phyloP scores from a whole-genome alignment of 257 asterid species.

The Capsicum pubescens region DNA sequence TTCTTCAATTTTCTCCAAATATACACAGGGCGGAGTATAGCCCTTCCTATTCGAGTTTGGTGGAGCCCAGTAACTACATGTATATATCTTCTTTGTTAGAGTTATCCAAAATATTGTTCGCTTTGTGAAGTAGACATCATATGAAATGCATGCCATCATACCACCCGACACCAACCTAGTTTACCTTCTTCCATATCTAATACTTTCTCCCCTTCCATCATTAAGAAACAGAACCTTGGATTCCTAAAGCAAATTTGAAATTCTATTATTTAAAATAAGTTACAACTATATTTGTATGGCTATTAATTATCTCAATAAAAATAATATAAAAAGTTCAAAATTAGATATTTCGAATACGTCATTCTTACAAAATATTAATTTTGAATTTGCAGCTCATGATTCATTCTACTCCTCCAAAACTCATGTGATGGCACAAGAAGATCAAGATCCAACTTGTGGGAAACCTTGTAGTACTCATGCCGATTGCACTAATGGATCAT shows the following conservation, averaged over 20 bases:
- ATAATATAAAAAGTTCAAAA: too few species aligned
- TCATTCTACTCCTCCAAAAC: neutral
- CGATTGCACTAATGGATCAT: neutral
- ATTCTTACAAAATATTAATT: neutral
- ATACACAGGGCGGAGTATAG: too few species aligned
- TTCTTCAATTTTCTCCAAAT: too few species aligned
- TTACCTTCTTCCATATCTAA: neutral
- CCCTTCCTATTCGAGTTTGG: too few species aligned
- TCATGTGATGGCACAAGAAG: slow-evolving; percentile 20
- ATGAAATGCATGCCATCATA: neutral
- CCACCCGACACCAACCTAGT: neutral
- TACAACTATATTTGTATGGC: too few species aligned
- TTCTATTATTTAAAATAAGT: too few species aligned
- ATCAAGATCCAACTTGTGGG: neutral
- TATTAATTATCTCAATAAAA: too few species aligned
- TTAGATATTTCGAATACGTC: neutral
- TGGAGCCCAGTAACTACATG: too few species aligned
- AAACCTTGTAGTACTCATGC: neutral
- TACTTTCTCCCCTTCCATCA: neutral
- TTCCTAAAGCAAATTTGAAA: too few species aligned
- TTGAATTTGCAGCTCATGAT: neutral
- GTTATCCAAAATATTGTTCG: too few species aligned
- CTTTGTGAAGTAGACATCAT: neutral
- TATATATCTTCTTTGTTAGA: too few species aligned
- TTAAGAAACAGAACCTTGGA: too few species aligned